Evolutionary conservation across 2,329 filamentous ascomycete species (phyloP).

Genomic region (Colletotrichum sansevieriae): DNA sequence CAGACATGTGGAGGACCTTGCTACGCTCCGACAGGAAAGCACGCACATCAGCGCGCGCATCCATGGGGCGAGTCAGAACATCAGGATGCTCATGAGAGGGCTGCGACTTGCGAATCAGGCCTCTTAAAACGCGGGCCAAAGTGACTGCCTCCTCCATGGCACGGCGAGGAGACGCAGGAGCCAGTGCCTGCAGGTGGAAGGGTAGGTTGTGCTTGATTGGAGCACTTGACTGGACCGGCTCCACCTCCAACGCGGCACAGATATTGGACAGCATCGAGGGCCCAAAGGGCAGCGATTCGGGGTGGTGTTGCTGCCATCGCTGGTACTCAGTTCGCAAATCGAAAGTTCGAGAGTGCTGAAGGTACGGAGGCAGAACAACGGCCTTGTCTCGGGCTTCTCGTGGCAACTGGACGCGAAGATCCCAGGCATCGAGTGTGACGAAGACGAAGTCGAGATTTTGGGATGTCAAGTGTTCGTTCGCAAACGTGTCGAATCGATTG

Average conservation of each 20-base stretch:
- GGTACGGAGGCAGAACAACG: slow-evolving; percentile 93
- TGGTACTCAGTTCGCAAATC: slow-evolving; percentile 98
- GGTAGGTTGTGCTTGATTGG: slow-evolving; percentile 99
- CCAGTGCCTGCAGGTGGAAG: slow-evolving; percentile 96
- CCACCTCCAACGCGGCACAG: slow-evolving; percentile 96
- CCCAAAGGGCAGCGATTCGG: slow-evolving; percentile 95
- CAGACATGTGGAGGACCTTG: slow-evolving; percentile 98
- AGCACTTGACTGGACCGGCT: slow-evolving; percentile 96
- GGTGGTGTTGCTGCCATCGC: slow-evolving; percentile 98
- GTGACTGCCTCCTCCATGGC: slow-evolving; percentile 99
- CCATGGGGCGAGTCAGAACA: slow-evolving; percentile 94
- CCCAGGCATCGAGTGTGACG: slow-evolving; percentile 98
- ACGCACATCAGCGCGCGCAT: slow-evolving; percentile 94
- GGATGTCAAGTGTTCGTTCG: slow-evolving; percentile 88
- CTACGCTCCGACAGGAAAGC: slow-evolving; percentile 96
- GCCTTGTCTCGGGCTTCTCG: slow-evolving; percentile 98
- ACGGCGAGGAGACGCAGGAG: slow-evolving; percentile 92
- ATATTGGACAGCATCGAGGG: slow-evolving; percentile 97
- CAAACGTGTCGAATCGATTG: slow-evolving; percentile 93
- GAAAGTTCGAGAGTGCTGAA: slow-evolving; percentile 97
- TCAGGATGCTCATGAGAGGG: slow-evolving; percentile 94
- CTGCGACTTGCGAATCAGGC: slow-evolving; percentile 95
- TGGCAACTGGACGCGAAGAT: slow-evolving; percentile 95
- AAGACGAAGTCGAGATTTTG: slow-evolving; percentile 98
- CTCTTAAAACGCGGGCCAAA: slow-evolving; percentile 89